Base-by-base conservation (phyloP, 306 rosid species). In the Mimosa pudica region DNA sequence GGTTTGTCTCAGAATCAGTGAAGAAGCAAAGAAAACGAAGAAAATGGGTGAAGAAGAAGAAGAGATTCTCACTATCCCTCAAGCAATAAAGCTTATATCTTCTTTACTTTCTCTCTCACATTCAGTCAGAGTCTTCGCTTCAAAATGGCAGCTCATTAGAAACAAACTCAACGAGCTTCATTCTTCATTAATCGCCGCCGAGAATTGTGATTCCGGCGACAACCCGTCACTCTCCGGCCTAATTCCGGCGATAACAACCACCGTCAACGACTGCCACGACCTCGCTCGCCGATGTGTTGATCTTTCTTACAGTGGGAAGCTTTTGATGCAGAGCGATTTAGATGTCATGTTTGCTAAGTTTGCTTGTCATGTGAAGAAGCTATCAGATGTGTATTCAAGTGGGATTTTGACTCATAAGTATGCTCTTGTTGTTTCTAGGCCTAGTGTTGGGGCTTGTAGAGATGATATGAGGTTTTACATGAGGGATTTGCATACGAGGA, bases 291-390 rank as follows among this genome's bases (percentile, higher is more conserved):
- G 92, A 9, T 94, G 98, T 70, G 82, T 88, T 60, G 94, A 92
- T 70, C 86, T 92, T 10, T 90, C 98, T 0, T 94, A 86, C 82
- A 87, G 94, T 48, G 98, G 98, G 68, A 94, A 94, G 92, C 96
- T 94, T 14, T 82, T 94, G 85, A 94, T 94, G 98, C 98, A 92
- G 87, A 92, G 97, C 82, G 98, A 94, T 76, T 86, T 94, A 87
- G 95, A 92, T 73, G 87, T 86, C 46, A 77, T 87, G 44, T 83
- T 82, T 48, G 84, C 91, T 38, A 90, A 86, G 63, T 63, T 94
- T 76, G 88, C 88, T 46, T 71, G 74, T 71, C 95, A 94, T 74
- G 86, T 79, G 46, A 84, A 70, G 84, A 89, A 75, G 69, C 84
- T 94, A 1, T 80, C 87, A 3, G 94, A 86, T 42, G 73, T 94